Evolutionary conservation across 2,329 filamentous ascomycete species (phyloP), one percentile per base, ranked within the genome.

Genomic region (Fusarium armeniacum): DNA sequence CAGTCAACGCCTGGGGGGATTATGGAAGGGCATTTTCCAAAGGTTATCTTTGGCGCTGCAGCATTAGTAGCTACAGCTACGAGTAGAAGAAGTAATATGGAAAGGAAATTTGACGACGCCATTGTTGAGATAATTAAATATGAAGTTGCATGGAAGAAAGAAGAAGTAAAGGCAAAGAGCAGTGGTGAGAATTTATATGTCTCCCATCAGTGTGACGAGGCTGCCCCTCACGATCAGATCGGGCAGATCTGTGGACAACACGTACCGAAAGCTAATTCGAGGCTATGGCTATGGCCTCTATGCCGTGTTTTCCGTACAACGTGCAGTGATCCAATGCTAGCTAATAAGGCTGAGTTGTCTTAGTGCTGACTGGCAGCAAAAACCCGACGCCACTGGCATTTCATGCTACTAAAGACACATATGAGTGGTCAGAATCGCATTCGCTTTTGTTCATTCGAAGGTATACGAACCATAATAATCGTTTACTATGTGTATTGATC

Each of bases 1-100:
- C 70, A 72, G 13, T 72, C 70, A 22, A 72, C 66, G 4, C 70
- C 69, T 0, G 66, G 56, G 16, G 59, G 69, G 18, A 69, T 57
- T 1, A 38, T 43, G 15, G 32, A 5, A 2, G 67, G 67, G 18
- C 67, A 69, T 8, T 43, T 36, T 3, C 57, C 67, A 45, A 50
- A 69, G 11, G 20, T 69, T 12, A 69, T 32, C 3, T 62, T 63
- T 0, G 53, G 45, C 3, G 57, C 7, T 5, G 67, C 66, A 16
- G 49, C 20, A 20, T 47, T 49, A 6, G 26, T 54, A 3, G 26
- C 30, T 7, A 43, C 38, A 38, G 62, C 53, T 5, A 24, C 13
- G 22, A 56, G 16, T 15, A 55, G 44, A 16, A 70, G 20, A 6
- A 70, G 26, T 15, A 33, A 32, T 9, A 41, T 24, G 13, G 44